Conservation (phyloP, 148 eudicot genomes). For the Linanthus parryae region DNA sequence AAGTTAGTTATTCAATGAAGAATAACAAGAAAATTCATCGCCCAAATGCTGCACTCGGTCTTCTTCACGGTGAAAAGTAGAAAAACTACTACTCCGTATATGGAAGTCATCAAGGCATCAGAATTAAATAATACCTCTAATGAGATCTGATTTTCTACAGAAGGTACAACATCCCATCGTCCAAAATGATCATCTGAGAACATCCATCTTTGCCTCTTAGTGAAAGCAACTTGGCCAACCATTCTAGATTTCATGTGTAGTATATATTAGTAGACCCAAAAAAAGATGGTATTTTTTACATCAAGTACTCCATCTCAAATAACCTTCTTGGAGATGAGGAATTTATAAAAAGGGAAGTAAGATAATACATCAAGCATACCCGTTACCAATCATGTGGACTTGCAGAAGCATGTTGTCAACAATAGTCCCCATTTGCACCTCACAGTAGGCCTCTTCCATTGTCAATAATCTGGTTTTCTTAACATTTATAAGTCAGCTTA, state of each 20-base stretch:
- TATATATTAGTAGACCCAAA: no score
- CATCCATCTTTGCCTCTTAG: constrained; percentile 60
- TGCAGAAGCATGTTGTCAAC: constrained; percentile 52
- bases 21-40: background rate
- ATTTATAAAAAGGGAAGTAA: background rate
- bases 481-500: background rate
- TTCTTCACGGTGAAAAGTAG: background rate
- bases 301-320: no score
- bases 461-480: constrained; percentile 45
- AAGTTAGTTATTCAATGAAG: background rate
- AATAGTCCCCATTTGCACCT: constrained; percentile 33
- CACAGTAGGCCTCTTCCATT: constrained; percentile 65
- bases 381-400: constrained; percentile 66
- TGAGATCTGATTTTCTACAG: constrained; percentile 11
- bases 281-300: no score
- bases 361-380: constrained; percentile 39
- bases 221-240: constrained; percentile 67
- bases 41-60: background rate
- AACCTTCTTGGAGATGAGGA: no score
- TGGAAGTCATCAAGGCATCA: no score
- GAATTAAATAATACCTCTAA: no score
- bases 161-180: constrained; percentile 13
- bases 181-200: constrained; percentile 26
- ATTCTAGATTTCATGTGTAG: no score
- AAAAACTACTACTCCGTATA: no score